Evolutionary conservation across 768 basidiomycete species (phyloP), one percentile per base, ranked within the genome.

Genomic region (Piloderma croceum): DNA sequence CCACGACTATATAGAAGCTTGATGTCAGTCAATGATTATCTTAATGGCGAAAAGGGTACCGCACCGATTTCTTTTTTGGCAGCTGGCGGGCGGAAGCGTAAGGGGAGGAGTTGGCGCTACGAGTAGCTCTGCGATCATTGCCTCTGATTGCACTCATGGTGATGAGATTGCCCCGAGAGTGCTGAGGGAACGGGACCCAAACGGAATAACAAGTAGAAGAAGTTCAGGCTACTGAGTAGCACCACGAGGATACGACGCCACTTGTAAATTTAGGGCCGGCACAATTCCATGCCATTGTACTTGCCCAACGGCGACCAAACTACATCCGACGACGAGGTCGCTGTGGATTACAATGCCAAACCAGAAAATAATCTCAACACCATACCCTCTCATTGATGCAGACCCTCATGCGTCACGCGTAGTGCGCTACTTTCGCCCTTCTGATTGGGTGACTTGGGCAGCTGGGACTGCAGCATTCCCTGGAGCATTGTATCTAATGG

Each of bases 321-420:
- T 29, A 9, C 27, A 15, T 29, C 38, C 9, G 5, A 19, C 27
- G 33, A 36, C 36, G 38, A 29, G 18, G 18, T 40, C 18, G 3
- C 21, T 23, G 35, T 25, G 24, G 23, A 13, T 21, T 1, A n/a
- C 36, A 31, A 53, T 35, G 27, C 27, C 39, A 65, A 67, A 65
- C 62, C 61, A 71, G 62, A 74, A 74, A 58, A 64, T 70, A 52
- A 65, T 72, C 43, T 62, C 65, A 54, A 79, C 84, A 29, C 80
- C 81, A 19, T 94, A 79, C 67, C 92, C 92, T 35, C 81, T 94
- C 63, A 87, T 98, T 66, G 94, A 97, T 64, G 71, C 80, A 0
- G 94, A 98, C 70, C 94, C 94, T 7, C 87, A 96, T 69, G 81
- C 81, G 11, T 68, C 68, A 23, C 79, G 94, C 23, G 94, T 99